Conservation (phyloP, 2,329 filamentous ascomycete species). For the Penicillium sp. region DNA sequence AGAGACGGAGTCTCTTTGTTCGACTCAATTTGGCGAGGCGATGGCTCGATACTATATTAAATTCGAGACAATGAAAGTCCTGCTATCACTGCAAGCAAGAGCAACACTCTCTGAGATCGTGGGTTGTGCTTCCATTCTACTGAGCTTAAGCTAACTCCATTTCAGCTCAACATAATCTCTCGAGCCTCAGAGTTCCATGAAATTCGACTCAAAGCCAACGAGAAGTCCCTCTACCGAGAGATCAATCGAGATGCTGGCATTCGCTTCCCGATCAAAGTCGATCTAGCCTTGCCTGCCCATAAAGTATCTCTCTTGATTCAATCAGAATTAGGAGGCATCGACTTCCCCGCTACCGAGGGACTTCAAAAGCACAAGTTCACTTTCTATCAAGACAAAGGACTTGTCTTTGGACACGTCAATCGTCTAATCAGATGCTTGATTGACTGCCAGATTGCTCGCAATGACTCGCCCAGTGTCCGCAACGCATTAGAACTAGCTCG, state of each 20-base stretch:
- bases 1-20: slow-evolving; percentile 53
- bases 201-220: slow-evolving; percentile 68
- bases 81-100: slow-evolving; percentile 63
- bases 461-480: slow-evolving; percentile 67
- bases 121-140: slow-evolving; percentile 30
- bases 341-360: slow-evolving; percentile 62
- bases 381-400: slow-evolving; percentile 60
- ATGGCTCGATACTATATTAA: slow-evolving; percentile 83
- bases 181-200: slow-evolving; percentile 73
- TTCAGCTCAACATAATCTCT: slow-evolving; percentile 65
- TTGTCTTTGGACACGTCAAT: slow-evolving; percentile 69
- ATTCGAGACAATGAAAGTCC: slow-evolving; percentile 74
- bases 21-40: slow-evolving; percentile 72
- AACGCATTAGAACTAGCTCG: slow-evolving; percentile 76
- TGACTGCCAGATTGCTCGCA: slow-evolving; percentile 65
- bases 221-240: slow-evolving; percentile 69
- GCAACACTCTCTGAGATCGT: slow-evolving; percentile 69
- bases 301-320: slow-evolving; percentile 81
- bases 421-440: slow-evolving; percentile 74
- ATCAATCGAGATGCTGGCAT: slow-evolving; percentile 70
- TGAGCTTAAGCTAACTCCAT: slow-evolving; percentile 9
- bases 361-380: slow-evolving; percentile 57
- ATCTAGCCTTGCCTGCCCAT: slow-evolving; percentile 65
- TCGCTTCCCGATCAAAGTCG: slow-evolving; percentile 69
- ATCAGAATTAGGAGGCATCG: slow-evolving; percentile 67